Conservation (phyloP, 2,329 filamentous ascomycete species). For the Exophiala viscosa region DNA sequence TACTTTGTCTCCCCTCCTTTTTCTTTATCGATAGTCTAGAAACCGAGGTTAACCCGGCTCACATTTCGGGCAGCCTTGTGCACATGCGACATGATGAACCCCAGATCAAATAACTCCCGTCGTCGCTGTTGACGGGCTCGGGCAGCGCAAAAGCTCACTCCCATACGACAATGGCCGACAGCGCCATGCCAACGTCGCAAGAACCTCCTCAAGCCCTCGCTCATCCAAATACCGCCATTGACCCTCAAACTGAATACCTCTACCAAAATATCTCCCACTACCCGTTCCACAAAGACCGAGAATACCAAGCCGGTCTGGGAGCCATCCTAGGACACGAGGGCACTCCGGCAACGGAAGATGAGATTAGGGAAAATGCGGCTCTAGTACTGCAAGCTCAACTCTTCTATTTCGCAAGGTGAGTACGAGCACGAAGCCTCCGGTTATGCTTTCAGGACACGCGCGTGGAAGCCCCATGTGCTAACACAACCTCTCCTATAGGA, state of each 20-base stretch:
- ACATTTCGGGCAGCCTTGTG: not conserved
- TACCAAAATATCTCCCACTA: conserved; percentile 39
- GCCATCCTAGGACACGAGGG: conserved; percentile 44
- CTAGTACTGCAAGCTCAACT: conserved; percentile 46
- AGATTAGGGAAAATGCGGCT: conserved; percentile 39
- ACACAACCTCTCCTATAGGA: too few species aligned
- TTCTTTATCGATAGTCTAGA: not conserved
- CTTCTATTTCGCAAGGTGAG: conserved; percentile 47
- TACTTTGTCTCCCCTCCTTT: not conserved
- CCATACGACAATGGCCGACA: not conserved
- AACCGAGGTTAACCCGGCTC: not conserved
- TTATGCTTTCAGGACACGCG: not conserved
- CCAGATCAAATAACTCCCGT: not conserved
- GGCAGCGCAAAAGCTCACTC: not conserved
- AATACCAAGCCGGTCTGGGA: conserved; percentile 48
- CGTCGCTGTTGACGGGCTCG: not conserved
- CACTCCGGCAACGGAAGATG: conserved; percentile 37
- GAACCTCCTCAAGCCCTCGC: not conserved
- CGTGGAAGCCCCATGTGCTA: not conserved
- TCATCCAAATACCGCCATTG: not conserved
- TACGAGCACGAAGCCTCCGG: not conserved
- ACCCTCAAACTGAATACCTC: conserved; percentile 4
- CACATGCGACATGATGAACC: not conserved
- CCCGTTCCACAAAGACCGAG: conserved; percentile 39
- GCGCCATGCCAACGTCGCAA: not conserved